Base-by-base conservation (phyloP, 768 basidiomycete genomes). In the Rhodotorula toruloides region DNA sequence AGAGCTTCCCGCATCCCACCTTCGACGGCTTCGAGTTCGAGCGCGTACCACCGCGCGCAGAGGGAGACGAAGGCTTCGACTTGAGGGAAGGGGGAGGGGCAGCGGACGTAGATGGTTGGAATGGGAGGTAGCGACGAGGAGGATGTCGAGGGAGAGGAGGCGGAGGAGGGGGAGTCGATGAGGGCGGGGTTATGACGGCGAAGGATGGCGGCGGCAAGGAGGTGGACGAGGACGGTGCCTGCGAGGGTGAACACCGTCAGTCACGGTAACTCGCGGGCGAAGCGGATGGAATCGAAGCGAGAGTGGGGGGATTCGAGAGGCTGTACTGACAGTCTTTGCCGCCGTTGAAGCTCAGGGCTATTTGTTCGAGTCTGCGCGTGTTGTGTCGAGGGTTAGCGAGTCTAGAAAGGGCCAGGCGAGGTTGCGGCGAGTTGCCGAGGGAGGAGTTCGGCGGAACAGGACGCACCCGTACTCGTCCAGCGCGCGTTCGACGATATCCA, bases 141-240 rank as follows among this genome's bases (percentile, higher is more conserved):
- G 87, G 85, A 0, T 83, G 77, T 42, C 25, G 80, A 50, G 70
- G 43, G 81, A 75, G 61, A 49, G n/a, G 73, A 46, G 48, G 67
- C 46, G 16, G 60, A 8, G 36, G 71, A 40, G 40, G 52, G 52
- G 7, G 61, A 66, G 42, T 52, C 47, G 37, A 61, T 43, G 29
- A 47, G 43, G 7, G 68, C 58, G 27, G 55, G 53, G 53, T 57
- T 37, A 50, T 56, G 56, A 53, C 31, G 78, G 71, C 44, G 81
- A 29, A 84, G 84, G 29, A 94, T 78, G 11, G 84, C 86, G 0
- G 86, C 90, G 10, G 86, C 87, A 62, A 87, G 87, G 40, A 98
- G 84, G 76, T 96, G 92, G 17, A 98, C 81, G 32, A 98, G 83
- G n/a, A 96, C 91, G 9, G 93, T 98, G 76, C 92, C 92, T 97